Evolutionary conservation across 2,329 filamentous ascomycete genomes (phyloP).

Genomic region (Tolypocladium ovalisporum): DNA sequence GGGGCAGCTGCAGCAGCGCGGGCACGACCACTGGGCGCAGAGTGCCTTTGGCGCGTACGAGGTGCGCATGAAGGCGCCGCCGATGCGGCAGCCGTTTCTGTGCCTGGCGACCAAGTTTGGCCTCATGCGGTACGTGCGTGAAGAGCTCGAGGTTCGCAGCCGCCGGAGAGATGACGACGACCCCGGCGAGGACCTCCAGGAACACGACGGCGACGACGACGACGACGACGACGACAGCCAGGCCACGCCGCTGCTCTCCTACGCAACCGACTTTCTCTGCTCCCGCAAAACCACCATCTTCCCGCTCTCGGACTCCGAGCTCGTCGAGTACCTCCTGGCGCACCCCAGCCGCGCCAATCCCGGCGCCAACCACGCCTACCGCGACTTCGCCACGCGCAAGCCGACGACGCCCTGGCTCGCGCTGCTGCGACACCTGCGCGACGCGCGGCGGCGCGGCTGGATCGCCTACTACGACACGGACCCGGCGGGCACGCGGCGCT

Average conservation of each 20-base stretch:
- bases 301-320: constrained; percentile 16
- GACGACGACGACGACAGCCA: not conserved
- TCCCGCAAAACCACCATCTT: constrained; percentile 22
- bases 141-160: constrained; percentile 8
- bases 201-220: not conserved
- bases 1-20: constrained; percentile 10
- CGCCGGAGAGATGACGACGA: not conserved
- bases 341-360: constrained; percentile 7
- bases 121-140: constrained; percentile 14
- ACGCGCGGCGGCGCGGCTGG: not conserved
- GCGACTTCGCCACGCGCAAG: not conserved
- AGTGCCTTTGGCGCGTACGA: constrained; percentile 19
- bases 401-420: not conserved
- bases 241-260: constrained; percentile 18
- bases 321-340: constrained; percentile 15
- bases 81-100: constrained; percentile 18
- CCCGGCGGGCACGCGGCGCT: constrained; percentile 14
- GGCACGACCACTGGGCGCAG: constrained; percentile 21
- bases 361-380: constrained; percentile 4
- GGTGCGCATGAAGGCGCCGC: constrained; percentile 16
- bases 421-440: not conserved
- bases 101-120: constrained; percentile 22
- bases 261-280: constrained; percentile 22
- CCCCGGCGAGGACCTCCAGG: not conserved
- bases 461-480: constrained; percentile 12